Percentiles rank a stretch among this genome's conserved stretches.
Conservation (phyloP, 2,329 filamentous ascomycete genomes). For the Plectosphaerella plurivora region DNA sequence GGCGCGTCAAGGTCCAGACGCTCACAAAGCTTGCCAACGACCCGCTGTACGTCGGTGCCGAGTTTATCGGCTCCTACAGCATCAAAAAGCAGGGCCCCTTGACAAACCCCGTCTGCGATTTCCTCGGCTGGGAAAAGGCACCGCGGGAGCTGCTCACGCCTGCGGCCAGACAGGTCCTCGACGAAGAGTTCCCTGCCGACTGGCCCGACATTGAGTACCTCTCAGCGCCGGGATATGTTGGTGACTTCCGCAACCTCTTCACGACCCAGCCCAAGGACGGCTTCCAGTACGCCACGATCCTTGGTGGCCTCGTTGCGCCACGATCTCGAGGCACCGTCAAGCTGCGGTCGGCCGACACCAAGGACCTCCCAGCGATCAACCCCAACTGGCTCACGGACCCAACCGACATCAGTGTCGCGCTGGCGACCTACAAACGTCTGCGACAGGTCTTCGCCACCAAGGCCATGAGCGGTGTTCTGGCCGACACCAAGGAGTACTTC, state of each 20-base stretch:
- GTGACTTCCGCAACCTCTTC: slow-evolving; percentile 9
- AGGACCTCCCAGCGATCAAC: slow-evolving; percentile 16
- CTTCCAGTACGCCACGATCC: slow-evolving; percentile 11
- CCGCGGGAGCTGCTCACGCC: slow-evolving; percentile 2
- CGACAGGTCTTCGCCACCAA: slow-evolving; percentile 28
- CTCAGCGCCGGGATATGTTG: slow-evolving; percentile 12
- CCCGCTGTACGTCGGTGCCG: slow-evolving; percentile 3
- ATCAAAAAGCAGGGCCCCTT: slow-evolving; percentile 11
- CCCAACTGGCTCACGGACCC: slow-evolving; percentile 39
- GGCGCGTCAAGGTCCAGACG: slow-evolving; percentile 14
- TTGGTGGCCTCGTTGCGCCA: slow-evolving; percentile 24
- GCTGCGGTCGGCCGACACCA: slow-evolving; percentile 24
- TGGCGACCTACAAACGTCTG: slow-evolving; percentile 29
- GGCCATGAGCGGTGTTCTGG: slow-evolving; percentile 21
- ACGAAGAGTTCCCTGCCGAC: slow-evolving; percentile 19
- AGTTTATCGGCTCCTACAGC: background rate
- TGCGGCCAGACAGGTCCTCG: background rate
- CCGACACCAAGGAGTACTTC: slow-evolving; percentile 20
- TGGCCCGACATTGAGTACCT: slow-evolving; percentile 30
- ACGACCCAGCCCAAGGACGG: slow-evolving; percentile 7
- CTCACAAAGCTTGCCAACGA: slow-evolving; percentile 10
- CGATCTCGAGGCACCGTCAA: slow-evolving; percentile 38
- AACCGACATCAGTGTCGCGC: slow-evolving; percentile 36
- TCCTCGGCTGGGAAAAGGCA: slow-evolving; percentile 16
- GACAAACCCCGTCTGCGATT: slow-evolving; percentile 15